These are phyloP conservation scores for Fusarium agapanthi DNA, from an alignment of 2,329 filamentous ascomycete species.

Conservation along the genomic window DNA sequence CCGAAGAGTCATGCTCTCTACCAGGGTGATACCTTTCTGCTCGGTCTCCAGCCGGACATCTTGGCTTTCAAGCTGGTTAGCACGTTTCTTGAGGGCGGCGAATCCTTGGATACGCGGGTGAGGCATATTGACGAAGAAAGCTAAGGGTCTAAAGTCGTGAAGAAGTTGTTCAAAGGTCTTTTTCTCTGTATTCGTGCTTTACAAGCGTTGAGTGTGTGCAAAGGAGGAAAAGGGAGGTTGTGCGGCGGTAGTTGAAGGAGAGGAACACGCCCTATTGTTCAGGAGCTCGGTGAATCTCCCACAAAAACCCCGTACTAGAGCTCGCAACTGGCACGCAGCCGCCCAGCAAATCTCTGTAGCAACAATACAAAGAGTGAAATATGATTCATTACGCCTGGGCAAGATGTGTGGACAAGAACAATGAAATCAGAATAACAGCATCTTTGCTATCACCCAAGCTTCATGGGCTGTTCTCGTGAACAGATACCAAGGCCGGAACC, in stretches of 20 bases:
- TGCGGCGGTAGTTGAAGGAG: background rate
- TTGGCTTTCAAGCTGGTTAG: background rate
- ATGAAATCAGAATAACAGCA: background rate
- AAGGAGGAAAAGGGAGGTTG: background rate
- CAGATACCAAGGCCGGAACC: background rate
- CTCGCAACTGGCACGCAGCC: background rate
- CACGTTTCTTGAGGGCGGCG: background rate
- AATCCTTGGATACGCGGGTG: background rate
- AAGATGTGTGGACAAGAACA: background rate
- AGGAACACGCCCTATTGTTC: background rate
- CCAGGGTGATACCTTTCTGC: background rate
- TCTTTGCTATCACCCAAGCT: background rate
- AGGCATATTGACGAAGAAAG: background rate
- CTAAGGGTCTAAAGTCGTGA: fast-evolving
- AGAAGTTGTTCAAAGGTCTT: fast-evolving
- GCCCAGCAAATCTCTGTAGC: background rate
- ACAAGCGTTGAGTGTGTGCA: fast-evolving
- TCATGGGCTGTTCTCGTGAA: background rate
- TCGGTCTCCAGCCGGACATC: background rate
- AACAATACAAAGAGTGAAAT: background rate
- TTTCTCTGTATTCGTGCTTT: background rate
- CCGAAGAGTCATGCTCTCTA: background rate
- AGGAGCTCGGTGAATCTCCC: background rate
- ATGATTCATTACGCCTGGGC: background rate
- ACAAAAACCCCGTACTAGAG: background rate